Conservation (phyloP, 768 basidiomycete species). For the Auricularia sp. region DNA sequence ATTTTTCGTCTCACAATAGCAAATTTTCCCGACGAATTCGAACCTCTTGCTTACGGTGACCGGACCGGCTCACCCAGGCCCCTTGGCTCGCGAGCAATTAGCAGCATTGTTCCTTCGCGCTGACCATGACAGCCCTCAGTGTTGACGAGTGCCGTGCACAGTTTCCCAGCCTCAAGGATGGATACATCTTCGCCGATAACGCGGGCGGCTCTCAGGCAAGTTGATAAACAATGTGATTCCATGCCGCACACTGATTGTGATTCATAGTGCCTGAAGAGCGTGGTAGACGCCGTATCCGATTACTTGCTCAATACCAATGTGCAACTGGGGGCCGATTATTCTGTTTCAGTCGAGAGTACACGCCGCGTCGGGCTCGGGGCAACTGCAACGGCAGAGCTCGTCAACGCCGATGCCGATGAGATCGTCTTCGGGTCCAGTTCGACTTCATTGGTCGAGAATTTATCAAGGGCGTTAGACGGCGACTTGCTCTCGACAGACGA, state of each 20-base stretch:
- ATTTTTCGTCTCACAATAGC: too few relatives aligned
- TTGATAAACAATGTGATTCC: background rate
- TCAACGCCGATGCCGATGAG: slow-evolving; percentile 59
- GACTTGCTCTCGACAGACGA: slow-evolving; percentile 54
- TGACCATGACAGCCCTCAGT: slow-evolving; percentile 25
- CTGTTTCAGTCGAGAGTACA: slow-evolving; percentile 43
- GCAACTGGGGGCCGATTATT: slow-evolving; percentile 63
- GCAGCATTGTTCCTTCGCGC: background rate
- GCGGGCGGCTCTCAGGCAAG: slow-evolving; percentile 60
- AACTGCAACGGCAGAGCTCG: slow-evolving; percentile 41
- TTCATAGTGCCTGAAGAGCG: slow-evolving; percentile 29
- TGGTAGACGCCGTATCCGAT: slow-evolving; percentile 50
- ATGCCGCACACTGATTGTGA: background rate
- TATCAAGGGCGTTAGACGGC: slow-evolving; percentile 48
- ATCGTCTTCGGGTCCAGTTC: slow-evolving; percentile 59
- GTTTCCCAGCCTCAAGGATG: slow-evolving; percentile 51
- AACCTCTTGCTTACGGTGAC: too few relatives aligned
- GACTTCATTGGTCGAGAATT: slow-evolving; percentile 59
- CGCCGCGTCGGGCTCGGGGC: slow-evolving; percentile 41
- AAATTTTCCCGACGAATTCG: too few relatives aligned
- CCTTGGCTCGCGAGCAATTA: too few relatives aligned
- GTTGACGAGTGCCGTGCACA: slow-evolving; percentile 41
- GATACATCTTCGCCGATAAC: slow-evolving; percentile 64
- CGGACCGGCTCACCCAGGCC: too few relatives aligned
- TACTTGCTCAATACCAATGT: slow-evolving; percentile 66